These are phyloP conservation scores for Podaxis sp. DNA, from an alignment of 768 basidiomycete species.

Conservation along the genomic window DNA sequence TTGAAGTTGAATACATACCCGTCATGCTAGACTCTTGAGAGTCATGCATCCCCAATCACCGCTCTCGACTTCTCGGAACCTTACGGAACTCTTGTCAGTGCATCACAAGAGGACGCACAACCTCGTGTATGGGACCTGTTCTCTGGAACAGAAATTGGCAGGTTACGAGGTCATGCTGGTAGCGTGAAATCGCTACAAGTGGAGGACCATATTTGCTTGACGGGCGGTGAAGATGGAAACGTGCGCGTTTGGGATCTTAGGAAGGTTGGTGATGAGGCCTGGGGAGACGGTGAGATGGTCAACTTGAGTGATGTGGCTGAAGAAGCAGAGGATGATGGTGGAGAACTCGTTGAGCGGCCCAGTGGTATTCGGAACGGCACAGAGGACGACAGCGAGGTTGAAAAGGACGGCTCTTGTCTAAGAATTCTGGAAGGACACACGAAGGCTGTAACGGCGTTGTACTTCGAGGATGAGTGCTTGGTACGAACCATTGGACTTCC, in stretches of 20 bases:
- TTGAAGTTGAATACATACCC: neutral
- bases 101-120: slow-evolving; percentile 81
- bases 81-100: slow-evolving; percentile 89
- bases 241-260: slow-evolving; percentile 91
- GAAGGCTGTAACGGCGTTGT: slow-evolving; percentile 89
- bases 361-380: slow-evolving; percentile 41
- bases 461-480: slow-evolving; percentile 93
- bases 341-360: slow-evolving; percentile 36
- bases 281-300: slow-evolving; percentile 54
- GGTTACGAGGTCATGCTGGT: slow-evolving; percentile 78
- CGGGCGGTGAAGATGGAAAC: slow-evolving; percentile 85
- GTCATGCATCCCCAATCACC: slow-evolving; percentile 79
- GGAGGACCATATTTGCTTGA: slow-evolving; percentile 87
- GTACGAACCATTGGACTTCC: slow-evolving; percentile 45
- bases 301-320: slow-evolving; percentile 63
- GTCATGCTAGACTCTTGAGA: slow-evolving; percentile 67
- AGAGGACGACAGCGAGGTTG: slow-evolving; percentile 31
- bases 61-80: slow-evolving; percentile 96
- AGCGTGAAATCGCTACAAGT: slow-evolving; percentile 90
- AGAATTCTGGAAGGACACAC: slow-evolving; percentile 87
- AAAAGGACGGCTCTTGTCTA: slow-evolving; percentile 61
- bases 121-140: slow-evolving; percentile 96
- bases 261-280: slow-evolving; percentile 72
- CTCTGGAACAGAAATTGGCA: slow-evolving; percentile 83
- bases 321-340: slow-evolving; percentile 57